Evolutionary conservation across 208 protist species (phyloP).

Genomic region (Leishmania amazonensis): DNA sequence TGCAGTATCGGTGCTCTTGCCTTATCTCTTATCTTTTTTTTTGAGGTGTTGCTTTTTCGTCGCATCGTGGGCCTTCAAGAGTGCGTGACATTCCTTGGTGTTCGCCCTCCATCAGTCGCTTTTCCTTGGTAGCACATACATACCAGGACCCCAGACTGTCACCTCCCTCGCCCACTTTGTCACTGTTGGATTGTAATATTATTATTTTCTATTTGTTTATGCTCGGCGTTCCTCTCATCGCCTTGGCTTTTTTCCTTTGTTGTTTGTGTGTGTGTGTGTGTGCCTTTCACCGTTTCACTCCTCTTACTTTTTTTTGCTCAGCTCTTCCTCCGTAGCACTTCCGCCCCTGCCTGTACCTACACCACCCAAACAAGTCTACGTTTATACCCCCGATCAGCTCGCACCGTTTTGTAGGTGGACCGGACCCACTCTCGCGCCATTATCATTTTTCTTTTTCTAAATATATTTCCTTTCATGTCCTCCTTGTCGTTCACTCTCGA

Average conservation of each 20-base stretch:
- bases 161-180: neutral
- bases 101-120: neutral
- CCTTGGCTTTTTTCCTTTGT: neutral
- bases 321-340: neutral
- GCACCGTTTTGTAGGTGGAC: neutral
- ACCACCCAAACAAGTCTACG: neutral
- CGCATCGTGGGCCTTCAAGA: neutral
- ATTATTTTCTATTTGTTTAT: neutral
- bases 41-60: neutral
- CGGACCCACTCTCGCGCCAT: neutral
- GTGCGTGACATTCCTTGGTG: neutral
- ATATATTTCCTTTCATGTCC: neutral
- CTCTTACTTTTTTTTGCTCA: neutral
- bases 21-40: neutral
- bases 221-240: neutral
- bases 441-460: too few species aligned
- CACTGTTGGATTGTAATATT: neutral
- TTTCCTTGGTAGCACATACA: neutral
- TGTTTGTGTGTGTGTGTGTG: neutral
- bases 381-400: neutral
- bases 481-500: neutral
- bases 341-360: neutral
- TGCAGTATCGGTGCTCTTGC: neutral
- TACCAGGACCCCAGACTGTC: neutral
- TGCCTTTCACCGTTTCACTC: neutral